Evolutionary conservation across 495 filamentous ascomycete species (phyloP).

Genomic region (Platismatia glauca): DNA sequence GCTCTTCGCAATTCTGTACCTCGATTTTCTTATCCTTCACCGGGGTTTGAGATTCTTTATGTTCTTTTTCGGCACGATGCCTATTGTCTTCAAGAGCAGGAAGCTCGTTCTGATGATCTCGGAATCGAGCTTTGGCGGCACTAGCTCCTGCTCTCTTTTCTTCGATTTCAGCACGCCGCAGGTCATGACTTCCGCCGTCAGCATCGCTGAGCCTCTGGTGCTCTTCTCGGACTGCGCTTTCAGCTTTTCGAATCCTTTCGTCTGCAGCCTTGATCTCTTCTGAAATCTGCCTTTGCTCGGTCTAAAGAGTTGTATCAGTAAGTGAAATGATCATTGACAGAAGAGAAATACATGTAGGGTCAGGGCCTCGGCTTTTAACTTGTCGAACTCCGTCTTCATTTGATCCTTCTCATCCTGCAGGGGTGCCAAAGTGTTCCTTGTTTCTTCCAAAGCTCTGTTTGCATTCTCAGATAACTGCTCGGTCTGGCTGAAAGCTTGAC

Average conservation of each 20-base stretch:
- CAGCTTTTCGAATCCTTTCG: constrained; percentile 32
- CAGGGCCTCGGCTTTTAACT: constrained; percentile 35
- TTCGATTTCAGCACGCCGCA: constrained; percentile 40
- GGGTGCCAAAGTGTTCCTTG: constrained; percentile 41
- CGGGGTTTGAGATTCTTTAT: constrained; percentile 24
- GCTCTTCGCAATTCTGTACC: constrained; percentile 36
- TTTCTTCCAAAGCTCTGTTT: constrained; percentile 44
- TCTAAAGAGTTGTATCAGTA: constrained; percentile 31
- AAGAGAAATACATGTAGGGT: constrained; percentile 37
- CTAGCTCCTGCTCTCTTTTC: constrained; percentile 30
- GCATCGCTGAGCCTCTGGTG: constrained; percentile 41
- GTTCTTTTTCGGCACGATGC: constrained; percentile 32
- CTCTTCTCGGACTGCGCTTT: constrained; percentile 40
- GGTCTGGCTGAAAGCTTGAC: constrained; percentile 36
- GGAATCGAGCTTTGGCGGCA: constrained; percentile 27
- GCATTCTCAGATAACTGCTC: constrained; percentile 43
- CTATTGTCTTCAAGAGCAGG: constrained; percentile 30
- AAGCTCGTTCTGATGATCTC: constrained; percentile 29
- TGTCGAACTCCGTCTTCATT: constrained; percentile 34
- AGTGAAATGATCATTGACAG: neutral
- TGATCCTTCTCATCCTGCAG: constrained; percentile 34
- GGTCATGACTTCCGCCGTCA: constrained; percentile 45
- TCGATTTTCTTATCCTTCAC: constrained; percentile 31
- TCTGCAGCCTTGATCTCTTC: constrained; percentile 39
- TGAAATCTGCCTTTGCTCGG: constrained; percentile 43